Evolutionary conservation across 441 rosid genomes (phyloP).

Genomic region (Omphalea diandra): DNA sequence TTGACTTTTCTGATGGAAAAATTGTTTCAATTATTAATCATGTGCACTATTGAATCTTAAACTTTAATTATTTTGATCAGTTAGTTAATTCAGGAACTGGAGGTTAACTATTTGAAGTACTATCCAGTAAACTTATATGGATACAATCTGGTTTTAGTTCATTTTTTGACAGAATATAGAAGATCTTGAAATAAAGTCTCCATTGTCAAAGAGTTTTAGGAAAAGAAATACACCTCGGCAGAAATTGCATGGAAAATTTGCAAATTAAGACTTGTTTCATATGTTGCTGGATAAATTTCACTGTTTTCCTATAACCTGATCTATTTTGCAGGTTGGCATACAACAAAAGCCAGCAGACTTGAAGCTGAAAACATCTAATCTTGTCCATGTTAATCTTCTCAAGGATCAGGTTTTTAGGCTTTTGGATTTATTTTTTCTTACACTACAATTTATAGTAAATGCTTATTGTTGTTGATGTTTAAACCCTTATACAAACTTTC

Average conservation of each 20-base stretch:
- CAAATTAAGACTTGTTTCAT: background rate
- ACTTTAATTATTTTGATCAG: background rate
- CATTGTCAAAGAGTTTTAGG: background rate
- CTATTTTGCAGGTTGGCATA: conserved; percentile 65
- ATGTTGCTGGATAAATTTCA: conserved; percentile 5
- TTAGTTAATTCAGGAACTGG: background rate
- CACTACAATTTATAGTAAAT: background rate
- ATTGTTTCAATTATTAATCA: too few species aligned
- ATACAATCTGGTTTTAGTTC: background rate
- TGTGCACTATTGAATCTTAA: background rate
- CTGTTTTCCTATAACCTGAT: conserved; percentile 19
- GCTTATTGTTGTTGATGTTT: too few species aligned
- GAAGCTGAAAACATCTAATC: conserved; percentile 74
- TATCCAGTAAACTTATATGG: background rate
- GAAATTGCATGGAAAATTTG: background rate
- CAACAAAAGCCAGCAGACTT: conserved; percentile 72
- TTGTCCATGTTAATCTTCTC: conserved; percentile 65
- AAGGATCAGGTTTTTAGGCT: conserved; percentile 66
- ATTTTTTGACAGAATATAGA: background rate
- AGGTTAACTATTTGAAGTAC: background rate
- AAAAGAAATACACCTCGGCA: background rate
- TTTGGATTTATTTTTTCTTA: conserved; percentile 5
- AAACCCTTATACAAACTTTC: background rate
- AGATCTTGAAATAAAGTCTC: too few species aligned
- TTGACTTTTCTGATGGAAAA: background rate